Percentiles rank a stretch among this genome's conserved stretches.
Conservation (phyloP, 2,329 filamentous ascomycete species). For the Aspergillus sp. region DNA sequence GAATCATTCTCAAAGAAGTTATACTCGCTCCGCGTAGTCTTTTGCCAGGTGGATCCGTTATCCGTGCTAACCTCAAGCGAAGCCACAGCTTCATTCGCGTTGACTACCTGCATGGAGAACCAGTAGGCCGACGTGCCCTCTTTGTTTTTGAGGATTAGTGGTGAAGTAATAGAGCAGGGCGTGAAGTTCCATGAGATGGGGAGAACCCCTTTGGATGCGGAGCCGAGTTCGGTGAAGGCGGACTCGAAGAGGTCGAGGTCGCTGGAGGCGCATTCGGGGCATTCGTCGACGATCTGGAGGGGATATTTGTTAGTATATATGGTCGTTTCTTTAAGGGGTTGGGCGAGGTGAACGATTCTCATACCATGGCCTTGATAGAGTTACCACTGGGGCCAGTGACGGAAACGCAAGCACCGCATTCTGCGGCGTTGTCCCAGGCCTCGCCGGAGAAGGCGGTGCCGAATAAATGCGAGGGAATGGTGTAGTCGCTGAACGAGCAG, state of each 20-base stretch:
- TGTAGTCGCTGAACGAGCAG: slow-evolving; percentile 65
- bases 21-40: slow-evolving; percentile 55
- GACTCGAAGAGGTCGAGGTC: slow-evolving; percentile 58
- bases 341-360: slow-evolving; percentile 11
- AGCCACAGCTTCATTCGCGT: slow-evolving; percentile 58
- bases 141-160: slow-evolving; percentile 56
- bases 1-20: slow-evolving; percentile 63
- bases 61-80: slow-evolving; percentile 63
- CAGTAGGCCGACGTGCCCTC: slow-evolving; percentile 48
- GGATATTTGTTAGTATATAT: neutral
- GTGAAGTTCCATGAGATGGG: slow-evolving; percentile 52
- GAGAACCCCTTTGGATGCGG: slow-evolving; percentile 49
- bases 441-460: slow-evolving; percentile 62
- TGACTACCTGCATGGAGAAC: slow-evolving; percentile 66
- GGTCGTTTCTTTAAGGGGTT: neutral
- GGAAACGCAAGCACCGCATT: slow-evolving; percentile 63
- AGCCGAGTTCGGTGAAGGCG: slow-evolving; percentile 51
- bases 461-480: slow-evolving; percentile 55
- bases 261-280: slow-evolving; percentile 54
- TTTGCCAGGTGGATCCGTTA: slow-evolving; percentile 58
- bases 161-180: slow-evolving; percentile 52
- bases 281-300: slow-evolving; percentile 56
- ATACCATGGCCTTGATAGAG: slow-evolving; percentile 64
- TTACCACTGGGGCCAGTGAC: slow-evolving; percentile 55
- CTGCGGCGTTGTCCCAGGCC: slow-evolving; percentile 54